These are phyloP conservation scores for apple (Malus domestica) DNA, from an alignment of 306 rosid genomes.

Conservation along the genomic window ASM211411v1 NC_041798.1:41784501-41785000, in stretches of 20 bases:
- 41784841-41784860: conserved; percentile 74
- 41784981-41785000: not conserved
- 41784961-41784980: not conserved
- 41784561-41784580: conserved; percentile 1
- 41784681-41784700: not conserved
- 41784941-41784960: not conserved
- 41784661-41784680: conserved; percentile 11
- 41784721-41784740: not conserved
- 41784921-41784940: not conserved
- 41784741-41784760: not conserved
- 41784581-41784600: conserved; percentile 25
- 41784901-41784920: not conserved
- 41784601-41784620: conserved; percentile 96
- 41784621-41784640: conserved; percentile 83
- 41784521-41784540: not conserved
- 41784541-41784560: not conserved
- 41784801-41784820: conserved; percentile 88
- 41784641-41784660: conserved; percentile 69
- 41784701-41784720: not conserved
- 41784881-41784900: conserved; percentile 9
- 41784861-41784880: conserved; percentile 3
- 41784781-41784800: conserved; percentile 74
- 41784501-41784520: not conserved
- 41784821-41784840: conserved; percentile 71
- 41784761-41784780: conserved; percentile 21